Base-by-base conservation (phyloP, 148 eudicot genomes). In the Selenicereus undatus region DNA sequence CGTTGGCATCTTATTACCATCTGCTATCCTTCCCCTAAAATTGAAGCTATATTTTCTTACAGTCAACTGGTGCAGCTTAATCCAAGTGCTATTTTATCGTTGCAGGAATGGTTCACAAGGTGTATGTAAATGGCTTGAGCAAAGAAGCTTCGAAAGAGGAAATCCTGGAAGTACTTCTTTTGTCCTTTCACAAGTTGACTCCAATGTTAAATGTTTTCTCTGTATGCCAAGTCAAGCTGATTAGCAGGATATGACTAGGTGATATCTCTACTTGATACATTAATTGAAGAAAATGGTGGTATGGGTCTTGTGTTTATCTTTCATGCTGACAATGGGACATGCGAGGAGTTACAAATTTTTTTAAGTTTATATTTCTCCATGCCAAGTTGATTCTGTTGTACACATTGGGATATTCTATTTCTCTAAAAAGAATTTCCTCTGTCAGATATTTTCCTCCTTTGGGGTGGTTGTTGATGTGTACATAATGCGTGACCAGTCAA, bases 101-200 rank as follows among this genome's bases (percentile, higher is more conserved):
- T 80, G 29, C 80, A 75, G 84, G 64, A 74, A 43, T 64, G 66
- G 71, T 62, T 80, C 85, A 73, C 81, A 93, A 93, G 86, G 84
- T 95, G 78, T 95, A 90, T 87, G 99, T 93, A 83, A 91, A 91
- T 89, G 82, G 87, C 80, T 62, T 95, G 83, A 93, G 91, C 89
- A 93, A 81, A 83, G 96, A 90, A 80, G 97, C 98, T 76, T 79
- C 91, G 17, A 81, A 66, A 81, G 79, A 78, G 86, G 97, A 95
- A 79, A 84, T 95, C 83, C 88, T 79, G 83, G 93, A 95, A 80
- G 97, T 93, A 87, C 79, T 70, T 35, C 71, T 75, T 77, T 81
- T 45, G 50, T 30, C 77, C 81, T 52, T 77, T 73, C 73, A 30
- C 62, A 51, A 74, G 80, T 66, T 43, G 11, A 20, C 82, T 72